A percentile compares a stretch with the other conserved stretches of the same genome.
These are phyloP conservation scores for Diaporthe sp. DNA, from an alignment of 2,329 filamentous ascomycete species.

Conservation along the genomic window DNA sequence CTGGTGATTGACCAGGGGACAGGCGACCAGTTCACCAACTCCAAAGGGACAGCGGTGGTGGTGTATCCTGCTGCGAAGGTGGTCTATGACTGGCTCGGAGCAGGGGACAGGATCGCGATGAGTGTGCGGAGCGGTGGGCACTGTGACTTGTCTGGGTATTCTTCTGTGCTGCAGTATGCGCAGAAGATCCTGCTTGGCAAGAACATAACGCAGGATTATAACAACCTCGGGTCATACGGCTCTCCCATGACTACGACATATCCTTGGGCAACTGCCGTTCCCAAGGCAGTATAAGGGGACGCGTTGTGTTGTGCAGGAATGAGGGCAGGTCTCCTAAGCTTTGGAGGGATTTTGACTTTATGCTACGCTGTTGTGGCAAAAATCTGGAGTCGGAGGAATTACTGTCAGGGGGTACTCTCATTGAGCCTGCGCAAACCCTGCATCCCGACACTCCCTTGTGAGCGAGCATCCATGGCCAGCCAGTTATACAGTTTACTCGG, in stretches of 20 bases:
- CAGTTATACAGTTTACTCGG: neutral
- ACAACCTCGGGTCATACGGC: conserved; percentile 55
- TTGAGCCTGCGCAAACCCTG: neutral
- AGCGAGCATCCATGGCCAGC: neutral
- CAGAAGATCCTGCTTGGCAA: conserved; percentile 58
- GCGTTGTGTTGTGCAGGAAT: conserved; percentile 30
- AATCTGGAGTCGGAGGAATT: neutral
- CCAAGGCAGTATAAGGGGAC: conserved; percentile 32
- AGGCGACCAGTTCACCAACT: conserved; percentile 58
- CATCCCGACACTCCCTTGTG: neutral
- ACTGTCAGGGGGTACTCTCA: neutral
- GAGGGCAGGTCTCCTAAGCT: neutral
- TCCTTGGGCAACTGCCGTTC: conserved; percentile 55
- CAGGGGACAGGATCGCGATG: conserved; percentile 59
- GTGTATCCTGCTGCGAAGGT: conserved; percentile 62
- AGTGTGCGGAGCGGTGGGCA: conserved; percentile 58
- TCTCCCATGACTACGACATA: conserved; percentile 56
- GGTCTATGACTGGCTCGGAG: conserved; percentile 66
- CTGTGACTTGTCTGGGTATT: conserved; percentile 61
- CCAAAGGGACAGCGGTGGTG: conserved; percentile 59
- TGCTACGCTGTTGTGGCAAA: neutral
- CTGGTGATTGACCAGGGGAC: conserved; percentile 66
- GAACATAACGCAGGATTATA: conserved; percentile 56
- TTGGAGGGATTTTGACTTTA: conserved; percentile 2
- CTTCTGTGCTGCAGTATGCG: conserved; percentile 59